Evolutionary conservation across 306 rosid genomes (phyloP), one percentile per base, ranked within the genome.

Genomic region (Corylus avellana): DNA sequence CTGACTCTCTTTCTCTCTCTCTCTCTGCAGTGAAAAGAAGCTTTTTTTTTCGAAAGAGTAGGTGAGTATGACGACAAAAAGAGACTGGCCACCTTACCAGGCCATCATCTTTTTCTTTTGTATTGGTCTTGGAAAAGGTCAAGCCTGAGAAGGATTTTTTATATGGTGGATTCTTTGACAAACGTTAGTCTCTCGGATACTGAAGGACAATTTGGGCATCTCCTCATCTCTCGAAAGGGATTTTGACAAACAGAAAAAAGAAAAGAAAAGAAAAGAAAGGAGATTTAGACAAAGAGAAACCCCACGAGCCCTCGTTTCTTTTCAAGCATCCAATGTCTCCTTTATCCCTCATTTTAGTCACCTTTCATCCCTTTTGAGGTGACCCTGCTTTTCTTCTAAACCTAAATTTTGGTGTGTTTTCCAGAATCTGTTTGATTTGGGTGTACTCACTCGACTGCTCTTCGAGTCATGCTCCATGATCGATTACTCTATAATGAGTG

Each of bases 361-460:
- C 79, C 94, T 91, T 92, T 95, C 99, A 90, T 84, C 87, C 84
- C 99, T 96, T 96, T 96, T 88, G 89, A 93, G 94, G 96, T 73
- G 73, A 84, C 68, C 82, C 77, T 42, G 78, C 79, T 78, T 88
- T 86, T 82, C 75, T 84, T 85, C 79, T 25, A 69, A 75, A 81
- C 74, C 75, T 80, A 77, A 66, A 53, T 46, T 35, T 86, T 84
- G 85, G 87, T 81, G 78, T 81, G 57, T 59, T 59, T 25, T 59
- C 29, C 54, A 39, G 17, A 18, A 25, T 69, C 54, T 63, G 72
- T 66, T 46, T 77, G 53, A 35, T 66, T 49, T 59, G 1, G 20
- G 13, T 66, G 71, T 62, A 72, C 51, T 77, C 25, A 12, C 53
- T 72, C 64, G 12, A 44, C 42, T 53, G 14, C 62, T 18, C 49